Conservation (phyloP, 2,329 filamentous ascomycete species). For the Alternaria ventricosa region DNA sequence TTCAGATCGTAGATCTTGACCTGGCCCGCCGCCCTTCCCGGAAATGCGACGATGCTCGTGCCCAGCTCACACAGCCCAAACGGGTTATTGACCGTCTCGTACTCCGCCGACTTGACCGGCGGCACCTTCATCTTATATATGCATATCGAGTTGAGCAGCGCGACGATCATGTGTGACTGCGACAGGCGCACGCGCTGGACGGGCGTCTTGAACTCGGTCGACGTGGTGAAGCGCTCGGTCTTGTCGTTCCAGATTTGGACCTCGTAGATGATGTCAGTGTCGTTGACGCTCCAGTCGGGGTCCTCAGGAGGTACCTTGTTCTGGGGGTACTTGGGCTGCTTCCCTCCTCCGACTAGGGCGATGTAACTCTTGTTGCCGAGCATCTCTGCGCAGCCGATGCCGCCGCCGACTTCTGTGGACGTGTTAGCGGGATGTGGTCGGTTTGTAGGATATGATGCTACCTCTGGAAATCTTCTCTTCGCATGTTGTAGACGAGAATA, state of each 20-base stretch:
- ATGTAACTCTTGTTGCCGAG: slow-evolving; percentile 86
- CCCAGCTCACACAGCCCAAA: slow-evolving; percentile 81
- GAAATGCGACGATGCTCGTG: slow-evolving; percentile 77
- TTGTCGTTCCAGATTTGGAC: slow-evolving; percentile 92
- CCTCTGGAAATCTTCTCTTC: slow-evolving; percentile 41
- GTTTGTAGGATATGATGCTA: slow-evolving; percentile 7
- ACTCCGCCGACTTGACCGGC: slow-evolving; percentile 73
- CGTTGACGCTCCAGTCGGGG: slow-evolving; percentile 32
- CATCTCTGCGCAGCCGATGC: slow-evolving; percentile 84
- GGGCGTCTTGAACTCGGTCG: slow-evolving; percentile 78
- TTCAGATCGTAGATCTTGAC: slow-evolving; percentile 83
- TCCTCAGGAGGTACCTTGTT: slow-evolving; percentile 69
- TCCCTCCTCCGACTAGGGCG: slow-evolving; percentile 87
- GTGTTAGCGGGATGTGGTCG: slow-evolving; percentile 18
- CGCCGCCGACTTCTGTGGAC: slow-evolving; percentile 59
- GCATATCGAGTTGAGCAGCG: slow-evolving; percentile 80
- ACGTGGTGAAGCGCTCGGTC: slow-evolving; percentile 76
- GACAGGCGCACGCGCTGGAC: slow-evolving; percentile 81
- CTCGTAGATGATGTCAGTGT: slow-evolving; percentile 51
- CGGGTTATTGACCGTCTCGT: slow-evolving; percentile 86
- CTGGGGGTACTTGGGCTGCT: slow-evolving; percentile 81
- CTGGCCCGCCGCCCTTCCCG: slow-evolving; percentile 85
- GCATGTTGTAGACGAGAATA: slow-evolving; percentile 42
- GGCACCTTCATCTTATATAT: slow-evolving; percentile 80
- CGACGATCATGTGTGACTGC: slow-evolving; percentile 77